A percentile compares a stretch with the other conserved stretches of the same genome.
These are phyloP conservation scores for Xylariaceae sp. DNA, from an alignment of 2,329 filamentous ascomycete species.

Conservation along the genomic window DNA sequence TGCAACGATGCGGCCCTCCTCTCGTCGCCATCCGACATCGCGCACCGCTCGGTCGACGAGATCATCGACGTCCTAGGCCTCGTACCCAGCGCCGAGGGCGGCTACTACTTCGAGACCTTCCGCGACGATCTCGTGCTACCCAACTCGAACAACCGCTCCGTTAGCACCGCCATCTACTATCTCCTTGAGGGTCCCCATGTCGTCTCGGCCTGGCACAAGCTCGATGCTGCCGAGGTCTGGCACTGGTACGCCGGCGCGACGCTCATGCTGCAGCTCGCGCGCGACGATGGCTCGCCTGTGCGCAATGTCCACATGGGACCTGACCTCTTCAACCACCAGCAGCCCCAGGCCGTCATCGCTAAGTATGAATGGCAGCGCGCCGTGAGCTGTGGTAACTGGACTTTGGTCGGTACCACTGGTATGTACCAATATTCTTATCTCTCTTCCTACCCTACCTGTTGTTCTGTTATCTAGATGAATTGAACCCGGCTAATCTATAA, in stretches of 20 bases:
- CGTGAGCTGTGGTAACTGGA: conserved; percentile 42
- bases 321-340: conserved; percentile 39
- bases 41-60: conserved; percentile 37
- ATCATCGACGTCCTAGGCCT: conserved; percentile 42
- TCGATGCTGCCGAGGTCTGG: conserved; percentile 48
- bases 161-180: conserved; percentile 50
- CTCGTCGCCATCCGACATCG: neutral
- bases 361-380: conserved; percentile 44
- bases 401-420: conserved; percentile 40
- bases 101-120: conserved; percentile 46
- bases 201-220: conserved; percentile 46
- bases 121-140: conserved; percentile 33
- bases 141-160: conserved; percentile 33
- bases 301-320: conserved; percentile 37
- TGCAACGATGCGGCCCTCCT: neutral
- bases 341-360: conserved; percentile 40
- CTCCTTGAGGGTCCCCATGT: conserved; percentile 37
- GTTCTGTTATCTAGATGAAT: neutral
- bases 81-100: conserved; percentile 43
- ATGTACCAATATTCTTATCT: conserved; percentile 8
- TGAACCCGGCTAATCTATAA: neutral
- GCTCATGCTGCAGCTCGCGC: conserved; percentile 40
- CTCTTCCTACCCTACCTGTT: neutral
- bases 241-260: conserved; percentile 51
- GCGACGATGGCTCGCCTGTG: conserved; percentile 38